Evolutionary conservation across 495 filamentous ascomycete species (phyloP).

Genomic region (Oidiodendron maius): DNA sequence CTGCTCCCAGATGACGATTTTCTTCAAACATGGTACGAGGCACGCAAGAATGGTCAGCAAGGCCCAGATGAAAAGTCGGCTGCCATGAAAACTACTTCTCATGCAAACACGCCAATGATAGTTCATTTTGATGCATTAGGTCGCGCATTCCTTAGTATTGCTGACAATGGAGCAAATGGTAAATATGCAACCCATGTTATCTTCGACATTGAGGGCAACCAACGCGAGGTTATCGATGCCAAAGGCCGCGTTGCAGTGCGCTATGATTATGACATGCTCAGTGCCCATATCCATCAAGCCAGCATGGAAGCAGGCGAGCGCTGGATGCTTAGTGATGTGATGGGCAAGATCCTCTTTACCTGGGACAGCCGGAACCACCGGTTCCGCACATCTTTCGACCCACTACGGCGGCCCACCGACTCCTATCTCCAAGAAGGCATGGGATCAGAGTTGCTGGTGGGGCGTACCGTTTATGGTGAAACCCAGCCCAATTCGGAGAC

Average conservation of each 20-base stretch:
- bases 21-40: conserved; percentile 6
- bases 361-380: not conserved
- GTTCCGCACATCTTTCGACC: not conserved
- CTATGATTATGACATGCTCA: not conserved
- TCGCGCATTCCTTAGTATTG: conserved; percentile 5
- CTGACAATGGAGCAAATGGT: conserved; percentile 5
- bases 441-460: conserved; percentile 1
- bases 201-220: conserved; percentile 23
- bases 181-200: not conserved
- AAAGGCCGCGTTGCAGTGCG: conserved; percentile 5
- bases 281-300: not conserved
- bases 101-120: conserved; percentile 23
- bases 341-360: not conserved
- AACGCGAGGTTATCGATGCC: conserved; percentile 21
- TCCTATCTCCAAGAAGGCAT: not conserved
- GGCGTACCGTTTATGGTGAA: conserved; percentile 9
- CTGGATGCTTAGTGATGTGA: not conserved
- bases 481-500: not conserved
- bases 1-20: not conserved
- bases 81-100: conserved; percentile 13
- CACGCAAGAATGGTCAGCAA: not conserved
- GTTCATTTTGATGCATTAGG: conserved; percentile 19
- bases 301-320: conserved; percentile 3
- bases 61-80: not conserved
- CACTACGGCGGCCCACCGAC: not conserved